Conservation (phyloP, 139 green algal species). For the Coelastrella sp. region DNA sequence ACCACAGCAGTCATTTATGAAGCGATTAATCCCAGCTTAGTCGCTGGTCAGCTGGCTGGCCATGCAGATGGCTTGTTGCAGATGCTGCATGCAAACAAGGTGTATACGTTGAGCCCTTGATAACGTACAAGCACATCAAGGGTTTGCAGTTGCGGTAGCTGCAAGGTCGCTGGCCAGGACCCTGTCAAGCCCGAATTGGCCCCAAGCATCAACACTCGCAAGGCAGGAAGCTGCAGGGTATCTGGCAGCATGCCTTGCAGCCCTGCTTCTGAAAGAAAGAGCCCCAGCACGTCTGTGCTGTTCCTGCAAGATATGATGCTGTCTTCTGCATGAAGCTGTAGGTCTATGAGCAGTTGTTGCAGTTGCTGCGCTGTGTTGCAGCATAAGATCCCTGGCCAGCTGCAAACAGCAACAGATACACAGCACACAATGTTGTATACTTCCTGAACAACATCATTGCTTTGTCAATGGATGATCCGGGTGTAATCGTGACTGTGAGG, state of each 20-base stretch:
- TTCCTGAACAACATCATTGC: neutral
- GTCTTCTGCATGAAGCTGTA: neutral
- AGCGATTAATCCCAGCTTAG: neutral
- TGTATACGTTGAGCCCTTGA: neutral
- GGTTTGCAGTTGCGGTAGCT: neutral
- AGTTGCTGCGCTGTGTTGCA: neutral
- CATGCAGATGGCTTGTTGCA: neutral
- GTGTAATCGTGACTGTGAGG: neutral
- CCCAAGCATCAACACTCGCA: neutral
- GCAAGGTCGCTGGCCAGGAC: neutral
- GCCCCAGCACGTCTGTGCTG: neutral
- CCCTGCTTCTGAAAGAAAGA: neutral
- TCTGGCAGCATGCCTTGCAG: neutral
- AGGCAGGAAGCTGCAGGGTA: neutral
- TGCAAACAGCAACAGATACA: neutral
- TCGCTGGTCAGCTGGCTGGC: neutral
- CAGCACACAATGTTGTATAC: neutral
- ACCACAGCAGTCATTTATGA: neutral
- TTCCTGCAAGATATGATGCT: neutral
- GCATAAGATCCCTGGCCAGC: conserved; percentile 16
- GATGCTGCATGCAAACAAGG: neutral
- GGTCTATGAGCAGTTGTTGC: neutral
- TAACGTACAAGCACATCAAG: neutral
- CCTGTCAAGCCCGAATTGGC: neutral
- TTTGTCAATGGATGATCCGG: neutral